Base-by-base conservation (phyloP, 164 flowering plant species). In the Sedum album region DNA sequence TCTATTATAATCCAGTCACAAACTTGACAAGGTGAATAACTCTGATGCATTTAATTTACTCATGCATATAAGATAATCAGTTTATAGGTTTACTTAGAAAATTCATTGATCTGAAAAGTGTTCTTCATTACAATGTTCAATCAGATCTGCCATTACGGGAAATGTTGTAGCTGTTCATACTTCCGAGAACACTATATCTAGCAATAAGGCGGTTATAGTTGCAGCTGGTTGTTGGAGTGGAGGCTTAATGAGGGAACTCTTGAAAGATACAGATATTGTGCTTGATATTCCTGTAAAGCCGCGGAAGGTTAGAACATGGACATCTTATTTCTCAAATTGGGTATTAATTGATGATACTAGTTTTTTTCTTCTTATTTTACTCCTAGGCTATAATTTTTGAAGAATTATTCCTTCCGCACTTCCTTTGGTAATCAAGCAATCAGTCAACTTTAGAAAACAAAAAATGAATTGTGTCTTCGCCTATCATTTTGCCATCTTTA, bases 221-320 rank as follows among this genome's bases (percentile, higher is more conserved):
- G 96, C 99, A 31, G 84, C 97, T 65, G 99, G 99, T 82, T 86
- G 87, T 69, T 94, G 99, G 99, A 94, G 81, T 79, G 96, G 99
- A 15, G 80, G 88, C 69, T 72, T 94, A 76, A 86, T 88, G 85
- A 75, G 76, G 53, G 77, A 83, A 42, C 73, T 94, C 67, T 49
- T 85, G 44, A 74, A 69, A 69, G 79, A 79, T 41, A 75, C 76
- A 48, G 80, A 80, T 51, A 51, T 82, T 76, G 66, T 25, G 65
- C 38, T 91, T 73, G 79, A 83, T 74, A 76, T 94, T 49, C 97
- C 97, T 63, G 89, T 94, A 68, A 83, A 82, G 74, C 99, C 97
- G 69, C 85, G 99, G 53, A 91, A 94, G 98, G 98, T 93, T 60
- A 61, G 36, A 41, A 36, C 72, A 31, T 75, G 65, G 48, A 64